Evolutionary conservation across 495 filamentous ascomycete species (phyloP), one percentile per base, ranked within the genome.

Genomic region (Alectoria sarmentosa): DNA sequence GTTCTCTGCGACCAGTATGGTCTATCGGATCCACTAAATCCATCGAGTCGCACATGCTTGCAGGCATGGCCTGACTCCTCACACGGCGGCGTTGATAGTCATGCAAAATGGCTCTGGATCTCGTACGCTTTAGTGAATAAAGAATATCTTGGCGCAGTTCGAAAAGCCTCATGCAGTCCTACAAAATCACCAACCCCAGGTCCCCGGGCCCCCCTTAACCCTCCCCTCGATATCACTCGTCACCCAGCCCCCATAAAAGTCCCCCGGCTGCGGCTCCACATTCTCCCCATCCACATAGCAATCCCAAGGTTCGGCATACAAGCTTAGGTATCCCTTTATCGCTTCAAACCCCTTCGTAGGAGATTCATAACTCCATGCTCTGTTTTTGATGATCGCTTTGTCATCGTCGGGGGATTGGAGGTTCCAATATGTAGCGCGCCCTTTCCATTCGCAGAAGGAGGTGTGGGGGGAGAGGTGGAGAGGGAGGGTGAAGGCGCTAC

Each of bases 201-300:
- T 60, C 36, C 76, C 80, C 64, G 75, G 76, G 46, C 76, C 77
- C 6, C 80, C 80, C 73, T 84, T 84, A 17, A 83, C 75, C 4
- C 74, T 73, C 32, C 82, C 80, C 68, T 82, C 79, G 65, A 85
- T 76, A 49, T 85, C 82, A 65, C 74, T 76, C 36, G 82, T 84
- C 58, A 81, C 74, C 83, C 83, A 85, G 5, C 82, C 82, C 49
- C 81, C 83, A 69, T 84, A 84, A 65, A 82, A 85, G 67, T 84
- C 83, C 37, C 83, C 81, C 34, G 79, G 81, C 71, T 84, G 83
- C 36, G 82, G 67, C 70, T 78, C 73, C 37, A 83, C 83, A 58
- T 76, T 73, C 73, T 85, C 83, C n/a, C 82, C 83, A 73, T 85
- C 82, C 19, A 84, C 83, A 67, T 71, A 84, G 69, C 83, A 85